These are phyloP conservation scores for Citrus glauca DNA, from an alignment of 345 rosid genomes.

Conservation along the genomic window DNA sequence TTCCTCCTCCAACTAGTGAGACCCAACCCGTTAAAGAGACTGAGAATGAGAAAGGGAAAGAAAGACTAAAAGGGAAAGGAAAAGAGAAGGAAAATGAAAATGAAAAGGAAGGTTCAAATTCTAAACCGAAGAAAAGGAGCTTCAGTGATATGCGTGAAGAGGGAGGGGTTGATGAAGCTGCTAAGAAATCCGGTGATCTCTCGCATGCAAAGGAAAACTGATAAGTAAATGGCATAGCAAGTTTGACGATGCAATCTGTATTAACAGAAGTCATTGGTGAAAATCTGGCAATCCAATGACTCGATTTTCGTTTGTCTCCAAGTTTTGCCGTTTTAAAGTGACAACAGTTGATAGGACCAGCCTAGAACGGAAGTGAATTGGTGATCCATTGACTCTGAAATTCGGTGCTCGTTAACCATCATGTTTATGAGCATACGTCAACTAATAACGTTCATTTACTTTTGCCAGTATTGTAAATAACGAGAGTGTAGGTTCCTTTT, in stretches of 20 bases:
- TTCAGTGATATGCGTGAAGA: constrained; percentile 41
- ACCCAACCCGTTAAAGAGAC: constrained; percentile 29
- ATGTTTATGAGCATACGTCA: background rate
- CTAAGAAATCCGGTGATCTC: constrained; percentile 26
- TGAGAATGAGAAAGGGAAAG: constrained; percentile 32
- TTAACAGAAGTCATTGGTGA: background rate
- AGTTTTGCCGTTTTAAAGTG: background rate
- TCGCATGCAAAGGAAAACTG: constrained; percentile 15
- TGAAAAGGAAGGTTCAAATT: constrained; percentile 36
- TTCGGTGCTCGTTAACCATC: background rate
- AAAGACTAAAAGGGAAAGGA: constrained; percentile 24
- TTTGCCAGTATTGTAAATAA: background rate
- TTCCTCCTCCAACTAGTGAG: constrained; percentile 39
- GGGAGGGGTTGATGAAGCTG: constrained; percentile 34
- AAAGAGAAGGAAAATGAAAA: constrained; percentile 19
- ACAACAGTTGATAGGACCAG: constrained; percentile 2
- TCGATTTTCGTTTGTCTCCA: background rate
- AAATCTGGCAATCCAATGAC: background rate
- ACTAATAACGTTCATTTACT: background rate
- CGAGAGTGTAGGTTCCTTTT: background rate
- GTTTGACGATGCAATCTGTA: background rate
- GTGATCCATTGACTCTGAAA: background rate
- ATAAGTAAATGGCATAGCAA: constrained; percentile 6
- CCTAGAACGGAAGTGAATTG: background rate
- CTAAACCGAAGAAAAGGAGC: constrained; percentile 58